These are phyloP conservation scores for Nannochloris sp. DNA, from an alignment of 139 green algal genomes.

Conservation along the genomic window DNA sequence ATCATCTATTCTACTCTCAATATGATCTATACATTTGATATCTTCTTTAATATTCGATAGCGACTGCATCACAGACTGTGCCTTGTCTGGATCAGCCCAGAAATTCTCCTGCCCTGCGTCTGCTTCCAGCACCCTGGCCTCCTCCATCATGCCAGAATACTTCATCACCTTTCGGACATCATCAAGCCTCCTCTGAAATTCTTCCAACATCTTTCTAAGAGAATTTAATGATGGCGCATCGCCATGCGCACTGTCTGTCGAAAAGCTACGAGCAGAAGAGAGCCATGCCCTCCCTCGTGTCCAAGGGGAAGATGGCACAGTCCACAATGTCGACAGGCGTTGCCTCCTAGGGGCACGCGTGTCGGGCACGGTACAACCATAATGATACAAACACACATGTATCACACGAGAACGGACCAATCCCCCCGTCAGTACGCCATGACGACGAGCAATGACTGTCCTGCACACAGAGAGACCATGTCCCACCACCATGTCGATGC, in stretches of 20 bases:
- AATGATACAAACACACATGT: too few relatives aligned
- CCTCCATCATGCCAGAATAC: conserved; percentile 17
- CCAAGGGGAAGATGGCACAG: too few relatives aligned
- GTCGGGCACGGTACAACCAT: too few relatives aligned
- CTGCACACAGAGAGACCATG: too few relatives aligned
- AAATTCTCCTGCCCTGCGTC: conserved; percentile 28
- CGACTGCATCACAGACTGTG: conserved; percentile 42
- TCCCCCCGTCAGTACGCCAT: too few relatives aligned
- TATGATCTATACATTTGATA: conserved; percentile 19
- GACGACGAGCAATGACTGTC: too few relatives aligned
- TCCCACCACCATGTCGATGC: too few relatives aligned
- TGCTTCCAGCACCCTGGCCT: conserved; percentile 40
- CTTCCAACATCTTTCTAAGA: neutral
- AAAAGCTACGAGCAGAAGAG: too few relatives aligned
- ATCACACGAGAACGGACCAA: too few relatives aligned
- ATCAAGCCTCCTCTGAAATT: neutral
- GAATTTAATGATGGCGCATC: neutral
- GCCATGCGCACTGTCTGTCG: neutral
- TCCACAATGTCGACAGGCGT: too few relatives aligned
- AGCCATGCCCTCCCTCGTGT: too few relatives aligned
- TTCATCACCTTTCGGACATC: conserved; percentile 25
- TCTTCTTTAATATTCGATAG: conserved; percentile 15
- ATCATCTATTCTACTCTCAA: conserved; percentile 34
- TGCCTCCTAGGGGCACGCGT: too few relatives aligned
- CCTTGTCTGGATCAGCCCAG: conserved; percentile 57